Conservation (phyloP, 371 early-diverging fungal species). For the Haplosporangium sp. region DNA sequence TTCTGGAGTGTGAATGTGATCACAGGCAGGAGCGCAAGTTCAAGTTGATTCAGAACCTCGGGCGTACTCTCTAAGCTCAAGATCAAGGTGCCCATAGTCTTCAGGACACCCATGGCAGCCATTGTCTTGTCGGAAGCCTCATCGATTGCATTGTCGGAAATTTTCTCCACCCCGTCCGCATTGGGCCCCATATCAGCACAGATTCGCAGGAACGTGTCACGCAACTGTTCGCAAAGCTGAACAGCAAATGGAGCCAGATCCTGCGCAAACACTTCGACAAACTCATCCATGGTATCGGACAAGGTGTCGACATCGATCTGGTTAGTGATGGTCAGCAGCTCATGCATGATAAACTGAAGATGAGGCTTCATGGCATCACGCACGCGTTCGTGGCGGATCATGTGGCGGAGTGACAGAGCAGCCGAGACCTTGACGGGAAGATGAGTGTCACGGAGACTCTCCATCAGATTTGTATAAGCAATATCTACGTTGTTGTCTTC, state of each 20-base stretch:
- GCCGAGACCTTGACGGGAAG: constrained; percentile 89
- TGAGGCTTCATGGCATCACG: constrained; percentile 78
- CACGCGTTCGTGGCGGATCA: constrained; percentile 80
- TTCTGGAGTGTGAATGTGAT: constrained; percentile 79
- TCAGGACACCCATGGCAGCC: constrained; percentile 91
- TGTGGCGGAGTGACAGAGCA: constrained; percentile 79
- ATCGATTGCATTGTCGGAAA: constrained; percentile 55
- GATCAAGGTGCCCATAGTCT: constrained; percentile 89
- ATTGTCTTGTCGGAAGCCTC: constrained; percentile 85
- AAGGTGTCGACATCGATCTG: constrained; percentile 92
- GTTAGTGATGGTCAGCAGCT: constrained; percentile 83
- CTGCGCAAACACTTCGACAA: constrained; percentile 90
- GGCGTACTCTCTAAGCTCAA: constrained; percentile 76
- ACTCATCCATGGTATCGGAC: constrained; percentile 85
- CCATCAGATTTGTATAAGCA: constrained; percentile 72
- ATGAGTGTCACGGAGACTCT: constrained; percentile 78
- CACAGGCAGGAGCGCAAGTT: constrained; percentile 77
- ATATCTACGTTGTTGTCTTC: constrained; percentile 59
- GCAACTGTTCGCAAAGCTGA: constrained; percentile 85
- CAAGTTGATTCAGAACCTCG: constrained; percentile 73
- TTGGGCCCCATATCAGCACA: constrained; percentile 68
- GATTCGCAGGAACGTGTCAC: constrained; percentile 86
- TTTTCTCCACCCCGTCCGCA: constrained; percentile 57
- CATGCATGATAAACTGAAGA: constrained; percentile 85
- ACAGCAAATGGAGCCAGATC: constrained; percentile 91